Evolutionary conservation across 768 basidiomycete species (phyloP).

Genomic region (Thelephora aurantiotincta): DNA sequence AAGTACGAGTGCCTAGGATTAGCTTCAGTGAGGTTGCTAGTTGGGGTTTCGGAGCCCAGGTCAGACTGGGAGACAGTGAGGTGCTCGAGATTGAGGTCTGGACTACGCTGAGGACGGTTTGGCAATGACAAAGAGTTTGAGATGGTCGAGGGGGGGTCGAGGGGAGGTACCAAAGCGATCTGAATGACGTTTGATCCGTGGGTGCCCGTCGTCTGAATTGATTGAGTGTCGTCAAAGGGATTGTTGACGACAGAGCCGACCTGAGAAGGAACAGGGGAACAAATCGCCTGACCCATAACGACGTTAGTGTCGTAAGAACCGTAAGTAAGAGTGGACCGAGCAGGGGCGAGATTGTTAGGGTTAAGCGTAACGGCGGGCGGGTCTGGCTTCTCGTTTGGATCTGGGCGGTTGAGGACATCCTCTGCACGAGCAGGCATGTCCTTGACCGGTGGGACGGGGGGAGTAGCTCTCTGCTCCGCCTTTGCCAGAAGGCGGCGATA

Average conservation of each 20-base stretch:
- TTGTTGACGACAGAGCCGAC: slow-evolving; percentile 30
- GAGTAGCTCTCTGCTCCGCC: slow-evolving; percentile 25
- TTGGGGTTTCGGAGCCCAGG: not conserved
- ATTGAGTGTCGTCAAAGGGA: slow-evolving; percentile 66
- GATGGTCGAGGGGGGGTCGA: slow-evolving; percentile 19
- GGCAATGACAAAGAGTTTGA: slow-evolving; percentile 19
- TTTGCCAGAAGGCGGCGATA: slow-evolving; percentile 31
- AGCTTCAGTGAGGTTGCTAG: slow-evolving; percentile 12
- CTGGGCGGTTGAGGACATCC: slow-evolving; percentile 69
- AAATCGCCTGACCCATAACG: slow-evolving; percentile 20
- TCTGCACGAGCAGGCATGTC: slow-evolving; percentile 66
- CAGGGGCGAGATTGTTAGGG: slow-evolving; percentile 21
- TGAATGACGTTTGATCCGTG: slow-evolving; percentile 80
- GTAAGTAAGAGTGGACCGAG: slow-evolving; percentile 26
- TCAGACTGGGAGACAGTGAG: slow-evolving; percentile 43
- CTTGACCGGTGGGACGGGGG: slow-evolving; percentile 10
- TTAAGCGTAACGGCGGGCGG: slow-evolving; percentile 18
- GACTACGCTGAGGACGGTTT: slow-evolving; percentile 40
- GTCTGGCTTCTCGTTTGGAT: slow-evolving; percentile 54
- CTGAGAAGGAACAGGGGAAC: slow-evolving; percentile 13
- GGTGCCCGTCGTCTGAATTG: slow-evolving; percentile 72
- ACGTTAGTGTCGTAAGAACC: slow-evolving; percentile 34
- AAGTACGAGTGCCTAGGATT: slow-evolving; percentile 51
- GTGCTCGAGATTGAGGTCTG: slow-evolving; percentile 48
- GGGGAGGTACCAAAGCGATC: slow-evolving; percentile 64